These are phyloP conservation scores for Aegilops bicornis DNA, from an alignment of 176 grass and related monocot genomes.

Conservation along the genomic window DNA sequence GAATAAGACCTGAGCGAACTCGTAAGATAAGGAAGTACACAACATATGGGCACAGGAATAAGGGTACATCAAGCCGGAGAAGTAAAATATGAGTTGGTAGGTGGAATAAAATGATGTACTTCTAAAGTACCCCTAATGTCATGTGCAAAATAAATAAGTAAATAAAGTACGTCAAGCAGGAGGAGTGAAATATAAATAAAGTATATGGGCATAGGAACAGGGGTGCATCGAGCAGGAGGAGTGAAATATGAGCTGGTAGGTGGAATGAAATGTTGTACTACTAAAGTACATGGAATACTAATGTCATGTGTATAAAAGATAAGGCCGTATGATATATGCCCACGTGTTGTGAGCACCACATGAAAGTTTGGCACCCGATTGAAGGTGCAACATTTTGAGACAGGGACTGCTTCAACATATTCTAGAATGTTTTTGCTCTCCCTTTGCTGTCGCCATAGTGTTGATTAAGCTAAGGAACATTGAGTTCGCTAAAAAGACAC, in stretches of 20 bases:
- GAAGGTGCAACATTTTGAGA: no score
- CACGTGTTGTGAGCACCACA: no score
- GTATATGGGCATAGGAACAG: not conserved
- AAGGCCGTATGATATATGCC: no score
- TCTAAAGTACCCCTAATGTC: not conserved
- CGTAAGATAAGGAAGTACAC: not conserved
- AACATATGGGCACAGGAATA: not conserved
- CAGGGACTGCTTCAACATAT: no score
- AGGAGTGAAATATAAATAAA: no score
- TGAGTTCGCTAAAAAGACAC: no score
- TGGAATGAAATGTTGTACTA: not conserved
- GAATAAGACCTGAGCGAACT: not conserved
- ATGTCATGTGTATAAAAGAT: not conserved
- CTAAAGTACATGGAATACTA: not conserved
- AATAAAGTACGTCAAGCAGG: no score
- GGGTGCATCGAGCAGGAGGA: not conserved
- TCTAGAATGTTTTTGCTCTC: no score
- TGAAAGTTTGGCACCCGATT: no score
- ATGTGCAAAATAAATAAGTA: not conserved
- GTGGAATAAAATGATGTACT: not conserved
- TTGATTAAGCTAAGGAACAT: no score
- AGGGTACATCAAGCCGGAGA: not conserved
- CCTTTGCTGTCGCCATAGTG: no score
- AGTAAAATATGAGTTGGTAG: not conserved
- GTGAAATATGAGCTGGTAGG: not conserved